A percentile compares a stretch with the other conserved stretches of the same genome.
Evolutionary conservation across 371 early-diverging fungal species (phyloP).

Genomic region (Mortierella sp.): DNA sequence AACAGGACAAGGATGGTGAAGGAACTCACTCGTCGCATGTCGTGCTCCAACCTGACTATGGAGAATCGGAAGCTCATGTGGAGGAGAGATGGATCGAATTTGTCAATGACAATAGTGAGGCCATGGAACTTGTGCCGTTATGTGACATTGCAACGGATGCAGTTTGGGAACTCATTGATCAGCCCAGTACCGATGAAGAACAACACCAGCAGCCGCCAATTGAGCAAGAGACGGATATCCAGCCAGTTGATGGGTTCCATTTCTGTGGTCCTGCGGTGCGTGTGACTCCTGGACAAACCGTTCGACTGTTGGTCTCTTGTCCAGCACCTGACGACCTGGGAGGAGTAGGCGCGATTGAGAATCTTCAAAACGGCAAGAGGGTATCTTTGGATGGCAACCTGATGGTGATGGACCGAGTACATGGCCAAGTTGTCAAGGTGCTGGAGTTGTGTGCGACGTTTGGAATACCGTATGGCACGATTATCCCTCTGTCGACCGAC

Average conservation of each 20-base stretch:
- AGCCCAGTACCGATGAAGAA: too few relatives aligned
- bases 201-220: too few relatives aligned
- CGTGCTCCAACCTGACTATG: conserved; percentile 18
- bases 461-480: conserved; percentile 70
- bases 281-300: conserved; percentile 67
- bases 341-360: conserved; percentile 55
- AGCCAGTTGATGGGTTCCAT: conserved; percentile 34
- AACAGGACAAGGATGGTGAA: conserved; percentile 8
- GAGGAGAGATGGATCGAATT: conserved; percentile 64
- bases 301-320: conserved; percentile 65
- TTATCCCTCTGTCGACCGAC: conserved; percentile 67
- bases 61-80: conserved; percentile 48
- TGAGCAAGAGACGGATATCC: not conserved
- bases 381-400: conserved; percentile 68
- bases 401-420: conserved; percentile 65
- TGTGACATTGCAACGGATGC: conserved; percentile 63
- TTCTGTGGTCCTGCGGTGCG: conserved; percentile 54
- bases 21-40: conserved; percentile 10
- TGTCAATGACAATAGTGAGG: conserved; percentile 59
- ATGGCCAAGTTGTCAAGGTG: conserved; percentile 64
- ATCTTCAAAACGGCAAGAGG: conserved; percentile 64
- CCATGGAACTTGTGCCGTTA: conserved; percentile 66
- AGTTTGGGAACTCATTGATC: conserved; percentile 56
- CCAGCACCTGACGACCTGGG: conserved; percentile 67
- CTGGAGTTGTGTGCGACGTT: conserved; percentile 69